A percentile compares a stretch with the other conserved stretches of the same genome.
Evolutionary conservation across 23 red algal species (phyloP).

Genomic region (Gracilaria gracilis): DNA sequence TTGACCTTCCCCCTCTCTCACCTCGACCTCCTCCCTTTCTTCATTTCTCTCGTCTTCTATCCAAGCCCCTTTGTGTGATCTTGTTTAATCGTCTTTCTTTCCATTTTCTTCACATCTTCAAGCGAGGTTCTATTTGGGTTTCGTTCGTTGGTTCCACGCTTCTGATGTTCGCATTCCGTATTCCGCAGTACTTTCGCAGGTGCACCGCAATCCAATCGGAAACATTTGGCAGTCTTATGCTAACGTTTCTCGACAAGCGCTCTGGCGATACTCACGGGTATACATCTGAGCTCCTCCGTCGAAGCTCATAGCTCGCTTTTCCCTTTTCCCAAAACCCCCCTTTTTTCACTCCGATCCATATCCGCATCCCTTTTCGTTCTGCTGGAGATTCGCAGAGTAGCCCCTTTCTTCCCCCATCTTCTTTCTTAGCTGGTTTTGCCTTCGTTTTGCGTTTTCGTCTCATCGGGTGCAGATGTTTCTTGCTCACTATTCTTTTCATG

Average conservation of each 20-base stretch:
- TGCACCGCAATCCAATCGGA: neutral
- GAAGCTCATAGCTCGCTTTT: neutral
- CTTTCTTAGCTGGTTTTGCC: neutral
- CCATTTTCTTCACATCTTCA: neutral
- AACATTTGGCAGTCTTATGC: neutral
- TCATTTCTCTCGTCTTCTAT: neutral
- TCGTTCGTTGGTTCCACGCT: neutral
- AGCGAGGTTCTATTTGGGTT: neutral
- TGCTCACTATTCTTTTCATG: neutral
- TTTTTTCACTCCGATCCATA: neutral
- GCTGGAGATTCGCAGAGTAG: constrained; percentile 1
- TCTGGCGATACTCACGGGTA: neutral
- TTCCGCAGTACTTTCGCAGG: neutral
- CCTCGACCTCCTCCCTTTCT: neutral
- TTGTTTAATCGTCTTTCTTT: neutral
- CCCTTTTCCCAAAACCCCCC: neutral
- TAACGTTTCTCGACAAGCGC: neutral
- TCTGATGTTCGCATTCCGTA: neutral
- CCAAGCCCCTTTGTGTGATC: neutral
- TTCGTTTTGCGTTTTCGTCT: neutral
- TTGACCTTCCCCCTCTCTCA: constrained; percentile 2
- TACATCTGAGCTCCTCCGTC: neutral
- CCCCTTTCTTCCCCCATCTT: neutral
- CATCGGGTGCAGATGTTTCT: neutral
- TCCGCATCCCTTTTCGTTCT: constrained; percentile 18